Percentiles rank a stretch among this genome's conserved stretches.
Evolutionary conservation across 164 flowering plant species (phyloP).

Genomic region (Santalum album): DNA sequence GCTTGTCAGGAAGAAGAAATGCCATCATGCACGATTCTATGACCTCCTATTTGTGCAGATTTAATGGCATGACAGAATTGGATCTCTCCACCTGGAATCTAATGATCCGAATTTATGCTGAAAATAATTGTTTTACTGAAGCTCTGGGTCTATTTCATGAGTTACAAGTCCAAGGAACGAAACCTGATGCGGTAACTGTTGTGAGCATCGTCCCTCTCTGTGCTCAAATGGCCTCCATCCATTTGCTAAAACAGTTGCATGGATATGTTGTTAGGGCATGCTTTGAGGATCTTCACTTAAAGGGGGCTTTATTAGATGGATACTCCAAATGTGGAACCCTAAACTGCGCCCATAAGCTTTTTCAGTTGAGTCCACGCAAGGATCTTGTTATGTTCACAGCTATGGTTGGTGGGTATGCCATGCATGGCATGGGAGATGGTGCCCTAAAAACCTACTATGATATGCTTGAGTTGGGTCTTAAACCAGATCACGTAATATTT

Average conservation of each 20-base stretch:
- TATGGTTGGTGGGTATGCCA: slow-evolving; percentile 73
- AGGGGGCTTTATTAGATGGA: slow-evolving; percentile 51
- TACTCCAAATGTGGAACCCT: slow-evolving; percentile 73
- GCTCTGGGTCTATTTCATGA: slow-evolving; percentile 47
- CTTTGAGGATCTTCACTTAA: slow-evolving; percentile 41
- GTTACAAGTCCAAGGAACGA: slow-evolving; percentile 46
- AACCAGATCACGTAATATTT: slow-evolving; percentile 63
- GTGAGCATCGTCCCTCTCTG: slow-evolving; percentile 72
- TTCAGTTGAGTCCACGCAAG: slow-evolving; percentile 30
- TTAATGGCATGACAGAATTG: slow-evolving; percentile 32
- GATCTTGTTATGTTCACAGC: slow-evolving; percentile 77
- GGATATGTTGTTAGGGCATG: slow-evolving; percentile 42
- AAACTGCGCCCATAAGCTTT: slow-evolving; percentile 45
- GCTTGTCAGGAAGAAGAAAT: slow-evolving; percentile 34
- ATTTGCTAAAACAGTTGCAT: slow-evolving; percentile 64
- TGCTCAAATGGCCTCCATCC: slow-evolving; percentile 44
- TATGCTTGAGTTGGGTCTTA: slow-evolving; percentile 46
- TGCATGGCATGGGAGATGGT: slow-evolving; percentile 75
- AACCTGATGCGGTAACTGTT: slow-evolving; percentile 54
- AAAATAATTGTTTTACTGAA: slow-evolving; percentile 32
- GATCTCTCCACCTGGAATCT: slow-evolving; percentile 75
- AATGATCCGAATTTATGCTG: slow-evolving; percentile 60
- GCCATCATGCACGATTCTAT: slow-evolving; percentile 46
- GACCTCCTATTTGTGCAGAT: slow-evolving; percentile 46
- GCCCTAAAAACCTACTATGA: slow-evolving; percentile 43